phyloP scores from a whole-genome alignment of 495 filamentous ascomycete genomes.

The Talaromyces proteolyticus region DNA sequence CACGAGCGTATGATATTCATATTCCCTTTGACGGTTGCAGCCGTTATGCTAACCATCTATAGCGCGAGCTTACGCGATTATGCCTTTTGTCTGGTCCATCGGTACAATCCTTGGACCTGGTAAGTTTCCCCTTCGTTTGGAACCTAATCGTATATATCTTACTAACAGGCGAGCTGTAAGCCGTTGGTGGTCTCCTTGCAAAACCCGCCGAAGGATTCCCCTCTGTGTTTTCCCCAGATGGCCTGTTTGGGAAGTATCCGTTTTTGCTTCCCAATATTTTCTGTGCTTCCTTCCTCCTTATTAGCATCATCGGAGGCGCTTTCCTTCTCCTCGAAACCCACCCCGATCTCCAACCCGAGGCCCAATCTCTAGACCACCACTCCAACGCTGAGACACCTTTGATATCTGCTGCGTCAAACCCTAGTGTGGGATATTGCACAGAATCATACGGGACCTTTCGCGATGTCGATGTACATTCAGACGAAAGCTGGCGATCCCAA shows the following conservation, averaged over 20 bases:
- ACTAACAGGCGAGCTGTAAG: conserved; percentile 22
- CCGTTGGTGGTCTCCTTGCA: conserved; percentile 73
- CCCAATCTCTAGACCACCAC: conserved; percentile 31
- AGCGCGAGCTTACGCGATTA: conserved; percentile 75
- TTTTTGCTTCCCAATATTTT: conserved; percentile 78
- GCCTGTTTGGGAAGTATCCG: conserved; percentile 70
- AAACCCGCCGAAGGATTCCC: conserved; percentile 67
- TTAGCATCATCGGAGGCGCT: conserved; percentile 70
- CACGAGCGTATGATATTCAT: conserved; percentile 80
- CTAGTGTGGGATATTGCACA: conserved; percentile 61
- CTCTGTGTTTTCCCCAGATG: conserved; percentile 51
- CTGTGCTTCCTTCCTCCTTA: conserved; percentile 63
- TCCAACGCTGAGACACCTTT: conserved; percentile 61
- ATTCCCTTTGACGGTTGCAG: too few species aligned
- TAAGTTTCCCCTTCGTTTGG: conserved; percentile 11
- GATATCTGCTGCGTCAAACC: conserved; percentile 63
- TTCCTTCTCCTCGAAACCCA: conserved; percentile 75
- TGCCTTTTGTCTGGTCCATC: conserved; percentile 87
- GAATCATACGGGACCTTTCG: conserved; percentile 80
- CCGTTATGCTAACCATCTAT: conserved; percentile 11
- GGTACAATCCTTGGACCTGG: conserved; percentile 77
- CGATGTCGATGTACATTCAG: conserved; percentile 42
- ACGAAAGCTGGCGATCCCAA: conserved; percentile 42
- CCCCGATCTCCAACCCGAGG: conserved; percentile 65
- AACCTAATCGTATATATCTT: neutral